These are phyloP conservation scores for Fibroporia radiculosa DNA, from an alignment of 768 basidiomycete genomes.

Conservation along the genomic window DNA sequence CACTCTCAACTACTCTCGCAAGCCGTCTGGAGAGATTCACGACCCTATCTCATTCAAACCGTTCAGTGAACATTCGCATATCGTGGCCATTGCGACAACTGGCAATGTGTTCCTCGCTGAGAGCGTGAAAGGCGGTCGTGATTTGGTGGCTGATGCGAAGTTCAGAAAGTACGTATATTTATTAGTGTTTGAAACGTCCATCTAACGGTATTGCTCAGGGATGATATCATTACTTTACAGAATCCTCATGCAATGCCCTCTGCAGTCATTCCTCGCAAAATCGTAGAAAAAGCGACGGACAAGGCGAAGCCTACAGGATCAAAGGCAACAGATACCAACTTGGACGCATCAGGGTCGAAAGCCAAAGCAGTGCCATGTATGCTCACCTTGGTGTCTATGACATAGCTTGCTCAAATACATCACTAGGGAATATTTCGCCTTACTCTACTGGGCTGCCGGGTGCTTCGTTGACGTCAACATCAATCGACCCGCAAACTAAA, in stretches of 20 bases:
- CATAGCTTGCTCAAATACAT: constrained; percentile 1
- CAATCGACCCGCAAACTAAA: constrained; percentile 66
- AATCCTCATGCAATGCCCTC: constrained; percentile 77
- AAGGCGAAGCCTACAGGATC: constrained; percentile 27
- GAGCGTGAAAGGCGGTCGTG: constrained; percentile 77
- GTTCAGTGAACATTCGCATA: constrained; percentile 93
- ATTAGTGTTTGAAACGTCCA: neutral
- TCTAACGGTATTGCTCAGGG: constrained; percentile 41
- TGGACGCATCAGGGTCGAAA: constrained; percentile 28
- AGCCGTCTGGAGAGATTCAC: constrained; percentile 80
- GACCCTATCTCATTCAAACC: constrained; percentile 98
- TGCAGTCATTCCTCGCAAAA: constrained; percentile 35
- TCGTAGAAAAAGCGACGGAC: constrained; percentile 16
- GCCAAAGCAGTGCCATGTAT: constrained; percentile 61
- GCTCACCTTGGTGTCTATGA: neutral
- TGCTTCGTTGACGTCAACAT: constrained; percentile 90
- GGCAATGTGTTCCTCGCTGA: constrained; percentile 94
- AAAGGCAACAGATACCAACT: constrained; percentile 19
- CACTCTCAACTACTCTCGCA: constrained; percentile 74
- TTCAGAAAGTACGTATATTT: constrained; percentile 64
- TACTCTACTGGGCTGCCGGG: constrained; percentile 87
- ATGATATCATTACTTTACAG: constrained; percentile 91
- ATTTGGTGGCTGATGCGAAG: constrained; percentile 77
- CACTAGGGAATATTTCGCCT: constrained; percentile 80
- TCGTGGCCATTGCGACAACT: constrained; percentile 82